Evolutionary conservation across 768 basidiomycete genomes (phyloP).

Genomic region (Hygrocybe coccinea): DNA sequence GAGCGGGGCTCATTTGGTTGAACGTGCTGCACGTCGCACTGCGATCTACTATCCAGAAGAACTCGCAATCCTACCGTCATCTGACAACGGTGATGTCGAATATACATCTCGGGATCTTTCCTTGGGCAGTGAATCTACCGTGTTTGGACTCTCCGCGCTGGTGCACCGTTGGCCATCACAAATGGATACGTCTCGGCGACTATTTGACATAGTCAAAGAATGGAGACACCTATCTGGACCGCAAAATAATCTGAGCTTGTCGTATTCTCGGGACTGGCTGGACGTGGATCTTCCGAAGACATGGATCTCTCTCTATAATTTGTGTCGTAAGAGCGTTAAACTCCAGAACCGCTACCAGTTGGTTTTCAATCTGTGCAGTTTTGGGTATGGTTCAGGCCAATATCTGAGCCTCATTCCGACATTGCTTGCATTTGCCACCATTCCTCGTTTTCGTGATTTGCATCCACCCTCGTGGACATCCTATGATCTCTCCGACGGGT

Average conservation of each 20-base stretch:
- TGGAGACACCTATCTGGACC: background rate
- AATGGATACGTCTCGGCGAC: slow-evolving; percentile 7
- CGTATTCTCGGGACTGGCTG: slow-evolving; percentile 29
- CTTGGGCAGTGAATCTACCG: slow-evolving; percentile 1
- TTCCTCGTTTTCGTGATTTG: slow-evolving; percentile 9
- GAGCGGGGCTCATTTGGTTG: background rate
- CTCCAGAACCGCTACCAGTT: slow-evolving; percentile 17
- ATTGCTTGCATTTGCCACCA: slow-evolving; percentile 31
- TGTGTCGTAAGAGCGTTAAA: slow-evolving; percentile 14
- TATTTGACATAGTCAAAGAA: slow-evolving; percentile 8
- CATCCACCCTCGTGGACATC: slow-evolving; percentile 14
- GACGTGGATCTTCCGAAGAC: slow-evolving; percentile 10
- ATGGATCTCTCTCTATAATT: slow-evolving; percentile 28
- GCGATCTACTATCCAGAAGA: background rate
- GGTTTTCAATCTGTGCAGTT: slow-evolving; percentile 29
- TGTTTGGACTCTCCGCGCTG: slow-evolving; percentile 2
- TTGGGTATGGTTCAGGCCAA: slow-evolving; percentile 23
- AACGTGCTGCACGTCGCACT: slow-evolving; percentile 2
- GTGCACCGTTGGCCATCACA: slow-evolving; percentile 10
- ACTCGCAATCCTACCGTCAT: background rate
- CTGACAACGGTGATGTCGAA: background rate
- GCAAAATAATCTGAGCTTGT: slow-evolving; percentile 1
- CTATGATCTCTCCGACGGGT: slow-evolving; percentile 21
- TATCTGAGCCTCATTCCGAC: slow-evolving; percentile 18
- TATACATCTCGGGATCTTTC: slow-evolving; percentile 2